A percentile compares a stretch with the other conserved stretches of the same genome.
Conservation (phyloP, 1,284 basidiomycete genomes). For the Irpex sp. region DNA sequence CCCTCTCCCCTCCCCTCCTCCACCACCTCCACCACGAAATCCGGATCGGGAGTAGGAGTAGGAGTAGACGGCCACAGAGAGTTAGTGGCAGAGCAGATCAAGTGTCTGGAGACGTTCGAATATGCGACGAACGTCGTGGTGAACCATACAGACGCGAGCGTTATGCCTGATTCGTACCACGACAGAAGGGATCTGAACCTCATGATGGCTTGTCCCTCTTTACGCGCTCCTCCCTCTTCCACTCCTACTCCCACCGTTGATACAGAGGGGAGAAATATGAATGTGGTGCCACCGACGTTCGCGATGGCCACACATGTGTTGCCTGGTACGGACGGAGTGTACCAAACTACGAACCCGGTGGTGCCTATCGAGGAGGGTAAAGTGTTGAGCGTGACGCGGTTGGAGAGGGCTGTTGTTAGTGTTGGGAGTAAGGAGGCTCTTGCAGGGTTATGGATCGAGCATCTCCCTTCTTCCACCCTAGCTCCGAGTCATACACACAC, state of each 20-base stretch:
- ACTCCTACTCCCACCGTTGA: conserved; percentile 4
- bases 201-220: conserved; percentile 26
- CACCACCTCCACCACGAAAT: neutral
- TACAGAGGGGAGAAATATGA: neutral
- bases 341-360: conserved; percentile 75
- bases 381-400: conserved; percentile 52
- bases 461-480: conserved; percentile 3
- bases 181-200: conserved; percentile 70
- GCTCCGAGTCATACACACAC: conserved; percentile 11
- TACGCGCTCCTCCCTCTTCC: neutral
- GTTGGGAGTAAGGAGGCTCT: conserved; percentile 47
- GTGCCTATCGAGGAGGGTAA: conserved; percentile 43
- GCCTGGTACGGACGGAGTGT: conserved; percentile 29
- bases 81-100: conserved; percentile 18
- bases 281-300: conserved; percentile 37
- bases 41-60: no score
- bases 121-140: conserved; percentile 58
- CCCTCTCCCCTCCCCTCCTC: conserved; percentile 19
- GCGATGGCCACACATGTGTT: conserved; percentile 66
- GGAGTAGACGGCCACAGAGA: conserved; percentile 15
- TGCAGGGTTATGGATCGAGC: conserved; percentile 36
- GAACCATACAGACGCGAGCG: conserved; percentile 60
- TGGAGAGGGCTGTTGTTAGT: conserved; percentile 63
- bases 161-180: conserved; percentile 44
- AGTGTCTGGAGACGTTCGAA: conserved; percentile 41